Conservation (phyloP, 371 early-diverging fungal genomes). For the Rhizopus sp. region DNA sequence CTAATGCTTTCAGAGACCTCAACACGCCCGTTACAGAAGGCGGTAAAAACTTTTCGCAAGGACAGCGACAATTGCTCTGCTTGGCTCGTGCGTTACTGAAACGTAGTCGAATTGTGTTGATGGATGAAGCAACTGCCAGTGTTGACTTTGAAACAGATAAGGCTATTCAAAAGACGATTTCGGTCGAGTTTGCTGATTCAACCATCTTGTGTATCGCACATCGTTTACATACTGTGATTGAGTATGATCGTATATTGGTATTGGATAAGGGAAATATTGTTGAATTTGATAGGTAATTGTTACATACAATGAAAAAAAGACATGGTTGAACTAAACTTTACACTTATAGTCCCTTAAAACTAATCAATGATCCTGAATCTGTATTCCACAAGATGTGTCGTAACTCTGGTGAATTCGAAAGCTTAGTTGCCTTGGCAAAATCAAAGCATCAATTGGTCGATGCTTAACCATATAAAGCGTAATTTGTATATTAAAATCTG, state of each 20-base stretch:
- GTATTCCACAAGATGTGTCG: conserved; percentile 68
- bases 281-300: conserved; percentile 60
- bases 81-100: conserved; percentile 77
- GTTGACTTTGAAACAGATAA: conserved; percentile 74
- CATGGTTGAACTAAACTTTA: conserved; percentile 35
- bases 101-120: conserved; percentile 41
- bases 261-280: conserved; percentile 72
- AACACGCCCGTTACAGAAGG: conserved; percentile 55
- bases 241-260: conserved; percentile 84
- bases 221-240: conserved; percentile 79
- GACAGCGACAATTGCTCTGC: conserved; percentile 83
- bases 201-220: conserved; percentile 88
- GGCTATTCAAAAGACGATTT: conserved; percentile 68
- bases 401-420: conserved; percentile 74
- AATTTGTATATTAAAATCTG: neutral
- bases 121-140: conserved; percentile 82
- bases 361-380: conserved; percentile 41
- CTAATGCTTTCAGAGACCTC: conserved; percentile 48
- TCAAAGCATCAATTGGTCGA: conserved; percentile 33
- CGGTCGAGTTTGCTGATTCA: conserved; percentile 57
- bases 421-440: conserved; percentile 53
- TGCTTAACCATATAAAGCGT: neutral
- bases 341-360: conserved; percentile 48
- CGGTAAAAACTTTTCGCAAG: conserved; percentile 81
- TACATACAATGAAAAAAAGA: neutral